phyloP scores from a whole-genome alignment of 2,329 filamentous ascomycete species.

The Botrytis byssoidea region DNA sequence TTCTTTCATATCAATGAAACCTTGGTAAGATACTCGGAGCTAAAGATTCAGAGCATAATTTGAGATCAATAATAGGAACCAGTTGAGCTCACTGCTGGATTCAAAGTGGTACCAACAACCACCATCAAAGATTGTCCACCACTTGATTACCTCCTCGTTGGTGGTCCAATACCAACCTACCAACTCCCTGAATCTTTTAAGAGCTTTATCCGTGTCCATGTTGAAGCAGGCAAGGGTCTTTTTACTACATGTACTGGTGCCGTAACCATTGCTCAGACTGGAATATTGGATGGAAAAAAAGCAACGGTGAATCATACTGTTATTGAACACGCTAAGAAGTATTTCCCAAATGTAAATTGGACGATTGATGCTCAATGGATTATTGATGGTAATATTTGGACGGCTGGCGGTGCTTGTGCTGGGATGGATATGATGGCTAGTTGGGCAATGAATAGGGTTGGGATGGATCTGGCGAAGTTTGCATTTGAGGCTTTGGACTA shows the following conservation, averaged over 20 bases:
- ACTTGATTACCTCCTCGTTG: constrained; percentile 42
- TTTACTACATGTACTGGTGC: constrained; percentile 44
- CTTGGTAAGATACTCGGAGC: constrained; percentile 6
- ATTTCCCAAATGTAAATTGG: constrained; percentile 46
- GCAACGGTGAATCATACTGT: constrained; percentile 46
- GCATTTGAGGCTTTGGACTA: constrained; percentile 29
- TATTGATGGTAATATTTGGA: constrained; percentile 48
- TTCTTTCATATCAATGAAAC: constrained; percentile 34
- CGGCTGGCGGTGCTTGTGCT: constrained; percentile 45
- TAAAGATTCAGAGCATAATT: neutral
- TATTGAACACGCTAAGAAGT: constrained; percentile 36
- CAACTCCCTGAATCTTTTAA: constrained; percentile 37
- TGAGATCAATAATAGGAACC: constrained; percentile 20
- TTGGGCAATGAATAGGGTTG: constrained; percentile 33
- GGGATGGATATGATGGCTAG: constrained; percentile 43
- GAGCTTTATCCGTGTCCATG: constrained; percentile 41
- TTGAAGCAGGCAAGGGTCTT: constrained; percentile 40
- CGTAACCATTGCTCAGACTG: constrained; percentile 38
- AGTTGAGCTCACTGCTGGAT: constrained; percentile 23
- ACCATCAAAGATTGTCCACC: constrained; percentile 40
- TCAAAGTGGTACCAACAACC: constrained; percentile 26
- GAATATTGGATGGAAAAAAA: constrained; percentile 44
- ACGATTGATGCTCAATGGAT: constrained; percentile 45
- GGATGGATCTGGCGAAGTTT: constrained; percentile 26
- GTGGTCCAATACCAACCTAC: constrained; percentile 38